phyloP scores from a whole-genome alignment of 257 asterid species.

The Scutellaria minor region DNA sequence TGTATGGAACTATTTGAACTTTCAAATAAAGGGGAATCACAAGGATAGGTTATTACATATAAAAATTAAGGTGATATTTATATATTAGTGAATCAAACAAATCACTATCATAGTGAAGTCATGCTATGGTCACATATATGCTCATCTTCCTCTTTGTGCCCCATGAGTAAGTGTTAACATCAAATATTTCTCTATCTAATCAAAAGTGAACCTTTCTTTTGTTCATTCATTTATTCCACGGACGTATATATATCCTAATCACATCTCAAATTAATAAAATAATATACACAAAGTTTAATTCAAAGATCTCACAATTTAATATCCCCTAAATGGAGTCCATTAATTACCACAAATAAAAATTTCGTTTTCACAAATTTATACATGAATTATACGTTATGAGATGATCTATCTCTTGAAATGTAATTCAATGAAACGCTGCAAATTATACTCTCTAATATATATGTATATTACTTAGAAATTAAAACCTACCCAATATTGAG shows the following conservation, averaged over 20 bases:
- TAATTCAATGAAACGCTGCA: no score
- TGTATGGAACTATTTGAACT: background rate
- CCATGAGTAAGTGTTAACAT: constrained; percentile 26
- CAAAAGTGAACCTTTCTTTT: constrained; percentile 30
- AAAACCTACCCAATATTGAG: constrained; percentile 38
- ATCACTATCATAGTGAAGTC: constrained; percentile 34
- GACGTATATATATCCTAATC: constrained; percentile 20
- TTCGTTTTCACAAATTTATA: no score
- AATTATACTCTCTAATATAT: no score
- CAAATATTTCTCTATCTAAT: background rate
- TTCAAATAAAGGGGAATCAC: background rate
- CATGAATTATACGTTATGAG: no score
- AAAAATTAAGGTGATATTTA: background rate
- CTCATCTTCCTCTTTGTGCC: constrained; percentile 16
- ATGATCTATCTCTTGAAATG: no score
- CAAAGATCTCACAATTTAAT: no score
- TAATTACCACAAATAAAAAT: no score
- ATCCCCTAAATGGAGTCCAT: no score
- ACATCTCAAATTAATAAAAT: constrained; percentile 9
- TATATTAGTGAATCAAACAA: background rate
- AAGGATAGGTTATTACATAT: background rate
- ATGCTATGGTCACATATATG: constrained; percentile 38
- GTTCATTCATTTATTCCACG: constrained; percentile 28
- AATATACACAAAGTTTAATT: background rate
- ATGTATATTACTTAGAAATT: background rate